Conservation (phyloP, 352 stramenopile genomes). For the Thraustochytrium striatum region DNA sequence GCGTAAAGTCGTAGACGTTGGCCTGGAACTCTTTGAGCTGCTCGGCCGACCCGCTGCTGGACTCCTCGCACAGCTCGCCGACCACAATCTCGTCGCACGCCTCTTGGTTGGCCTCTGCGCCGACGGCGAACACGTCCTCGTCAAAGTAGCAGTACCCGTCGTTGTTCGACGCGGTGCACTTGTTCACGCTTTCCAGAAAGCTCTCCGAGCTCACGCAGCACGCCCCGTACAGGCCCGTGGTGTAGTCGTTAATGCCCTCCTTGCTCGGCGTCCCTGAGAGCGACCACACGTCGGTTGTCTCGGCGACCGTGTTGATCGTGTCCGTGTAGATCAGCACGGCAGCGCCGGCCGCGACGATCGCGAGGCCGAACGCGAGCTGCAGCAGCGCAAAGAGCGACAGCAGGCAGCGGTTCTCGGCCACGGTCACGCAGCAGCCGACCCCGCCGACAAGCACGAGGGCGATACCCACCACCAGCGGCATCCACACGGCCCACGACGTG, state of each 20-base stretch:
- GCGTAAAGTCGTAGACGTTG: not conserved
- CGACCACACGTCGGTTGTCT: not conserved
- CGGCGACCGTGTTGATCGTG: not conserved
- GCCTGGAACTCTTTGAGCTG: not conserved
- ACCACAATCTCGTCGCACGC: not conserved
- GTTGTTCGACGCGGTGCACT: not conserved
- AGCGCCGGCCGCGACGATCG: not conserved
- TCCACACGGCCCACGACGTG: not conserved
- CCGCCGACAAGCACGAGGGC: not conserved
- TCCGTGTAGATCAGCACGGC: not conserved
- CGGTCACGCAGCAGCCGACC: not conserved
- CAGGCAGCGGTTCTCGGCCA: not conserved
- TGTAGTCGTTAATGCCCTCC: not conserved
- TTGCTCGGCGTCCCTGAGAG: too few relatives aligned
- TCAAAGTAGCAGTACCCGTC: not conserved
- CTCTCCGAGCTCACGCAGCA: not conserved
- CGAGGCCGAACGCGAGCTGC: not conserved
- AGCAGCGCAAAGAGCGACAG: not conserved
- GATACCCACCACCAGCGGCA: not conserved
- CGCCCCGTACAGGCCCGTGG: not conserved
- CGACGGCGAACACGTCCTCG: not conserved
- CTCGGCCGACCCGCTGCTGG: not conserved
- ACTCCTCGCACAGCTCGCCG: not conserved
- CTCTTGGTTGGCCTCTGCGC: not conserved
- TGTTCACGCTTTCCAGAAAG: not conserved